Evolutionary conservation across 2,329 filamentous ascomycete genomes (phyloP).

Genomic region (Neodidymelliopsis sp.): DNA sequence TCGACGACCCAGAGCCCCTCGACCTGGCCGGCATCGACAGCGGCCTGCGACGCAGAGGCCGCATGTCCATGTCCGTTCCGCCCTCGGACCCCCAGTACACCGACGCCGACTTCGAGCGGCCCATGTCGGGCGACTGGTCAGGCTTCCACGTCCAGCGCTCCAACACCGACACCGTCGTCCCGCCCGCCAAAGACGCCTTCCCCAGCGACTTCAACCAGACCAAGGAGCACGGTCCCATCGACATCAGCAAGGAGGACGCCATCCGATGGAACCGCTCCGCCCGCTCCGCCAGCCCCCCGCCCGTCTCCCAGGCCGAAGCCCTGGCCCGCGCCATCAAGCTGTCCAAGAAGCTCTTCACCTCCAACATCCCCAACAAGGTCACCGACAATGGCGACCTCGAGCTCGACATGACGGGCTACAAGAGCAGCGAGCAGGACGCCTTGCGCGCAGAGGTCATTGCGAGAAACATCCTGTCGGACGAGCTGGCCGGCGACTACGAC

Average conservation of each 20-base stretch:
- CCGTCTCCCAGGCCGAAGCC: constrained; percentile 74
- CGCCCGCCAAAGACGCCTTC: constrained; percentile 52
- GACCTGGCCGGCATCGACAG: constrained; percentile 63
- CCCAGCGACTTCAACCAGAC: constrained; percentile 38
- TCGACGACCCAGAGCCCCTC: constrained; percentile 75
- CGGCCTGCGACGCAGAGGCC: constrained; percentile 30
- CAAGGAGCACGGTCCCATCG: constrained; percentile 38
- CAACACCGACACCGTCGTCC: constrained; percentile 63
- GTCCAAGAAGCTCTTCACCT: constrained; percentile 84
- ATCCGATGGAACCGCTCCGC: constrained; percentile 46
- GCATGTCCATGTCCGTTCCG: constrained; percentile 42
- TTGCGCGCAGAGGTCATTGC: constrained; percentile 92
- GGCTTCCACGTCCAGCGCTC: constrained; percentile 51
- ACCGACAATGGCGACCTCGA: constrained; percentile 93
- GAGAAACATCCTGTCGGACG: constrained; percentile 88
- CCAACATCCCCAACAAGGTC: constrained; percentile 92
- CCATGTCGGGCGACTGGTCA: constrained; percentile 48
- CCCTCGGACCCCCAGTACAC: constrained; percentile 30
- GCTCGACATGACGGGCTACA: constrained; percentile 98
- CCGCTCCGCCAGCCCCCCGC: constrained; percentile 79
- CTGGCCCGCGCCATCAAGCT: constrained; percentile 82
- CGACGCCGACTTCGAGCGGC: constrained; percentile 27
- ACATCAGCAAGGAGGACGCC: constrained; percentile 44
- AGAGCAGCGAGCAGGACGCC: constrained; percentile 90
- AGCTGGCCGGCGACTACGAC: constrained; percentile 93